Evolutionary conservation across 441 rosid genomes (phyloP), one percentile per base, ranked within the genome.

Genomic region (Populus hybrid): DNA sequence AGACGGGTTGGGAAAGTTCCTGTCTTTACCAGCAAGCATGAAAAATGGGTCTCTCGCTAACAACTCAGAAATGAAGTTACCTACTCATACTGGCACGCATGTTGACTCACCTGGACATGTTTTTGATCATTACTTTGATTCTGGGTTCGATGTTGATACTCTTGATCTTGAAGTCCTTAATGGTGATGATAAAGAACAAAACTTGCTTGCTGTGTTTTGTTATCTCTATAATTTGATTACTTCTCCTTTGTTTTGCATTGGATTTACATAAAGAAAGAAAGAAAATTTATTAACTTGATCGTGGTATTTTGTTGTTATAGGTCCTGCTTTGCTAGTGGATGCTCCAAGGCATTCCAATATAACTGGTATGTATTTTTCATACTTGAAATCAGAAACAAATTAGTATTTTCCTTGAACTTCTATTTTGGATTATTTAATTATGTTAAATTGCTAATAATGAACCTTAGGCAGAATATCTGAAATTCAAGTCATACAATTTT

Each of bases 271-370:
- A 53, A 53, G 8, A 18, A 18, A 6, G 21, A 53, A 18, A 50
- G 0, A 53, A 18, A 53, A 16, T 53, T 53, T 1, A 53, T 53
- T 53, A 53, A 53, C n/a, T 53, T 16, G 61, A 16, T 53, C n/a
- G n/a, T 18, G 61, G 61, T 19, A 53, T 53, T 18, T 63, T 64
- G n/a, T 57, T 78, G 35, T 26, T 26, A 28, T 24, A 89, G 94
- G 94, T 71, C 91, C 89, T 71, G 92, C 83, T 11, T 69, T 89
- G 67, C 80, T 91, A 57, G 83, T 91, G 78, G 89, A 91, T 80
- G 91, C 86, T 81, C 95, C 91, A 16, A 89, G 89, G 79, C 75
- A 87, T 76, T 78, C 83, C 30, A 89, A 91, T 73, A 86, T 91
- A 30, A 89, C 93, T 66, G 95, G 95, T 88, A 84, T 42, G 84